Percentiles rank a stretch among this genome's conserved stretches.
These are phyloP conservation scores for Coemansia sp. DNA, from an alignment of 192 early-diverging fungal species.

Conservation along the genomic window DNA sequence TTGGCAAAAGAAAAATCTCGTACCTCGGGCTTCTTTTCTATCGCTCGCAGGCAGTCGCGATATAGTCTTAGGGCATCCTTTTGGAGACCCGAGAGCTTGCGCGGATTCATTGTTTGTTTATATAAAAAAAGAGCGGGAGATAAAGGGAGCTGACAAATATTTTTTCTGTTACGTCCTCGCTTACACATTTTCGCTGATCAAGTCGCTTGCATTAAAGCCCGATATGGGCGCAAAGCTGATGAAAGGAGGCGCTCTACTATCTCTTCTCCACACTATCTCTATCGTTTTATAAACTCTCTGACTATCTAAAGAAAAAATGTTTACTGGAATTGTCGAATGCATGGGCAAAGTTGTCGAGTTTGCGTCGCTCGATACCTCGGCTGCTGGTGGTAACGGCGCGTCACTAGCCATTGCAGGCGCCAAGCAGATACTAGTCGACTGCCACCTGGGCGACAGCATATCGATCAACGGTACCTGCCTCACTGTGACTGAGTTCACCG, in stretches of 20 bases:
- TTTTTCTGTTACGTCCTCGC: neutral
- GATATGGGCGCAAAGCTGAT: neutral
- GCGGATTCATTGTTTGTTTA: conserved; percentile 14
- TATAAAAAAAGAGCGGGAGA: neutral
- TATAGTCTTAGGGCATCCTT: conserved; percentile 68
- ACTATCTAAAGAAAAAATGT: conserved; percentile 63
- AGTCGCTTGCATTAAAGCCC: neutral
- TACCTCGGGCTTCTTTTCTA: conserved; percentile 66
- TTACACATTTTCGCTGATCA: neutral
- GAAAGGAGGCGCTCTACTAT: neutral
- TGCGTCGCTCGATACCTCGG: conserved; percentile 68
- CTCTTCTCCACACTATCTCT: neutral
- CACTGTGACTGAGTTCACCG: conserved; percentile 93
- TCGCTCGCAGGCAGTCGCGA: conserved; percentile 70
- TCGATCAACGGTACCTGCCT: conserved; percentile 93
- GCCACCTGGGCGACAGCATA: conserved; percentile 93
- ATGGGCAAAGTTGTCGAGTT: conserved; percentile 79
- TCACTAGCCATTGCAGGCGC: conserved; percentile 81
- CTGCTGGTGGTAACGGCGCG: conserved; percentile 85
- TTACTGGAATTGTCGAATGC: conserved; percentile 96
- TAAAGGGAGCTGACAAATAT: neutral
- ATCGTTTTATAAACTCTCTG: neutral
- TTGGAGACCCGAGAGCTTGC: conserved; percentile 67
- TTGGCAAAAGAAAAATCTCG: neutral
- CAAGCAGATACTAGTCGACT: conserved; percentile 73